These are phyloP conservation scores for Sequoiadendron giganteum DNA, from an alignment of 75 land plant species.

Conservation along the genomic window DNA sequence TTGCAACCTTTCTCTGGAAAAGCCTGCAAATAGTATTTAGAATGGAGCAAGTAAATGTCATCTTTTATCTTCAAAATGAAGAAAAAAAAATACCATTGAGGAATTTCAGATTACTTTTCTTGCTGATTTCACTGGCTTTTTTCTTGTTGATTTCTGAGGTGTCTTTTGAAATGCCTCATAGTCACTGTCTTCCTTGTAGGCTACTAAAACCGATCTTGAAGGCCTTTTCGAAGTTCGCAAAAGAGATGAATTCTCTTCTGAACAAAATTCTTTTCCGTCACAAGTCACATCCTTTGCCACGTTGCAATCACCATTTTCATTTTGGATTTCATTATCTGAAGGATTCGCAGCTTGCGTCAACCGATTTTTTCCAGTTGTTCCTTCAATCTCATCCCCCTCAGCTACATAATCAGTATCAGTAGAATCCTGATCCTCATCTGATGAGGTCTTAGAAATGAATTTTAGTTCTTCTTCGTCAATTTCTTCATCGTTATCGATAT, in stretches of 20 bases:
- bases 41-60: not conserved
- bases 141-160: constrained; percentile 2
- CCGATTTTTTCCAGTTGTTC: not conserved
- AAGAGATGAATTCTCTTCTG: constrained; percentile 10
- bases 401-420: constrained; percentile 12
- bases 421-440: constrained; percentile 12
- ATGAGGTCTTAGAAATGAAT: constrained; percentile 14
- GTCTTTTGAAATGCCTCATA: not conserved
- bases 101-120: not conserved
- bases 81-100: not conserved
- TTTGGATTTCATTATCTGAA: constrained; percentile 8
- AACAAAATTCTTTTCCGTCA: not conserved
- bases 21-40: not conserved
- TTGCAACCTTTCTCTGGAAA: not conserved
- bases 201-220: not conserved
- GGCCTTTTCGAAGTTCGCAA: not conserved
- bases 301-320: not conserved
- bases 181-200: constrained; percentile 10
- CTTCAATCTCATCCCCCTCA: constrained; percentile 4
- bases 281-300: not conserved
- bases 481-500: constrained; percentile 12
- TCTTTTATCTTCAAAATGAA: not conserved
- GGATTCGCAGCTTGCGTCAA: not conserved
- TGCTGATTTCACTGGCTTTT: constrained; percentile 1
- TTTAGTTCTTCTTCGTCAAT: constrained; percentile 24